Conservation (phyloP, 345 rosid genomes). For the Firmiana major region DNA sequence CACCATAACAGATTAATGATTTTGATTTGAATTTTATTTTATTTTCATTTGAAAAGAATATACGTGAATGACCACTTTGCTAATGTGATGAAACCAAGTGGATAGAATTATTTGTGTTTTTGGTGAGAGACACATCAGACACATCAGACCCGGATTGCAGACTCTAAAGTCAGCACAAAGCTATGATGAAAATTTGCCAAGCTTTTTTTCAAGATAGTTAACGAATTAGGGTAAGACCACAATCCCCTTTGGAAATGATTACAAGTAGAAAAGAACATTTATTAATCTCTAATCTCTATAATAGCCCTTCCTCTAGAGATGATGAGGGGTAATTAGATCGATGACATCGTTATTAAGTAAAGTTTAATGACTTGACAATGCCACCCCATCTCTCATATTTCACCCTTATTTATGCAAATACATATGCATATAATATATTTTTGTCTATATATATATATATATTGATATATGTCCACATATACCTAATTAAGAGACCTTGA, state of each 20-base stretch:
- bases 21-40: background rate
- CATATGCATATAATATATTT: constrained; percentile 3
- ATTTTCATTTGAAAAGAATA: background rate
- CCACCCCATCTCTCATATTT: constrained; percentile 1
- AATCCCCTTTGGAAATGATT: constrained; percentile 23
- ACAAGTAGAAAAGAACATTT: constrained; percentile 16
- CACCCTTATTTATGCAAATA: constrained; percentile 12
- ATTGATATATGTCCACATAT: background rate
- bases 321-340: background rate
- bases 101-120: constrained; percentile 21
- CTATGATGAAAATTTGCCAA: constrained; percentile 37
- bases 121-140: background rate
- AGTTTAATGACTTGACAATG: constrained; percentile 1
- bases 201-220: constrained; percentile 34
- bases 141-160: constrained; percentile 17
- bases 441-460: background rate
- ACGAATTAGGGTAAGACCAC: constrained; percentile 33
- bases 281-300: constrained; percentile 5
- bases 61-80: constrained; percentile 22
- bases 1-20: constrained; percentile 29
- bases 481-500: background rate
- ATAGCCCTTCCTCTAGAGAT: background rate
- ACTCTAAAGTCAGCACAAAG: constrained; percentile 40
- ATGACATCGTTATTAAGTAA: constrained; percentile 10
- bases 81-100: constrained; percentile 29